Conservation (phyloP, 139 green algal genomes). For the Volvox reticuliferus region DNA sequence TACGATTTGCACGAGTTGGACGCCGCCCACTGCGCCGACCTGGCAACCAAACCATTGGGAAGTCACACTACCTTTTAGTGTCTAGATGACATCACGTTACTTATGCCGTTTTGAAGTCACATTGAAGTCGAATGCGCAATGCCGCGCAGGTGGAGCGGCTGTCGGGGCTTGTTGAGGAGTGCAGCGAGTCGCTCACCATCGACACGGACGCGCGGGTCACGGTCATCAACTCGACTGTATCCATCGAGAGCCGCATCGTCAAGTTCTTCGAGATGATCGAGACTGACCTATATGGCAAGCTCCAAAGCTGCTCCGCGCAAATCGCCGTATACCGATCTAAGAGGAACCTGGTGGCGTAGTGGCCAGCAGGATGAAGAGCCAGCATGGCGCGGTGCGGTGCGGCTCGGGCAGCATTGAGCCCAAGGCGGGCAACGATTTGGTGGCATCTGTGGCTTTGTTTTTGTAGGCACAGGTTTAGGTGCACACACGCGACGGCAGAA, state of each 20-base stretch:
- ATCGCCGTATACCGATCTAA: slow-evolving; percentile 60
- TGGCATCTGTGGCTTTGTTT: too few species aligned
- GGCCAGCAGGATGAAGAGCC: not conserved
- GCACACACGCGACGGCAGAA: too few species aligned
- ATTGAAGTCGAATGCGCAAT: too few species aligned
- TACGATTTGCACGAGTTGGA: too few species aligned
- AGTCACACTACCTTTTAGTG: too few species aligned
- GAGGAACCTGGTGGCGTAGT: slow-evolving; percentile 34
- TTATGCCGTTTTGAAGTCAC: too few species aligned
- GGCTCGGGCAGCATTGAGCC: too few species aligned
- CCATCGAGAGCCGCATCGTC: slow-evolving; percentile 74
- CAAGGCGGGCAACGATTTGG: too few species aligned
- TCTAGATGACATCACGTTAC: too few species aligned
- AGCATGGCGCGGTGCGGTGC: not conserved
- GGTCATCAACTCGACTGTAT: slow-evolving; percentile 84
- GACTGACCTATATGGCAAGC: slow-evolving; percentile 55
- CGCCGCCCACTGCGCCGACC: too few species aligned
- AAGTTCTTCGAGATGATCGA: slow-evolving; percentile 87
- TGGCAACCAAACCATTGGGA: too few species aligned
- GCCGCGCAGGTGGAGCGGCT: slow-evolving; percentile 75
- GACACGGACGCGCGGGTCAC: slow-evolving; percentile 63
- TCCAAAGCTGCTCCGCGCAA: slow-evolving; percentile 69
- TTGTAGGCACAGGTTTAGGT: too few species aligned
- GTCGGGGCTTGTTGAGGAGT: slow-evolving; percentile 65
- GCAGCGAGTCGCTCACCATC: slow-evolving; percentile 49